Percentiles rank a stretch among this genome's conserved stretches.
phyloP scores from a whole-genome alignment of 768 basidiomycete genomes.

The Rubroboletus satanas region DNA sequence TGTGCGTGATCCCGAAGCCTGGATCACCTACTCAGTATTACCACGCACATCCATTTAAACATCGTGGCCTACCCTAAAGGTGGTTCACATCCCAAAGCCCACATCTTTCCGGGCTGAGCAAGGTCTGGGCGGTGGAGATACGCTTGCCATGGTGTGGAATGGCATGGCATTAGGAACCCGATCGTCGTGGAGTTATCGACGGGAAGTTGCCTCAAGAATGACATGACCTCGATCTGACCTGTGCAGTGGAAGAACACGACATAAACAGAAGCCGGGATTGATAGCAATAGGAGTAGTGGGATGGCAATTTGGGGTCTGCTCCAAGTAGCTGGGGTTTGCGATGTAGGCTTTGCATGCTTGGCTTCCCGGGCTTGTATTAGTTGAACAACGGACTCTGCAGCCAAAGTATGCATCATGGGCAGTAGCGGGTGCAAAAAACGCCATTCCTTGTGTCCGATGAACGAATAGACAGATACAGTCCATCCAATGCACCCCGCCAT shows the following conservation, averaged over 20 bases:
- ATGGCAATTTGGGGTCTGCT: slow-evolving; percentile 29
- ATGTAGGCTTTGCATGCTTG: not conserved
- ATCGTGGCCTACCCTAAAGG: slow-evolving; percentile 64
- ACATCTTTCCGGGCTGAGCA: slow-evolving; percentile 51
- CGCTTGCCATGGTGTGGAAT: slow-evolving; percentile 91
- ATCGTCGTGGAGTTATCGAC: slow-evolving; percentile 50
- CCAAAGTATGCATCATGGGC: slow-evolving; percentile 77
- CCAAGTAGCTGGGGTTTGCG: slow-evolving; percentile 11
- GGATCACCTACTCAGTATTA: slow-evolving; percentile 17
- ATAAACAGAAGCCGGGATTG: slow-evolving; percentile 64
- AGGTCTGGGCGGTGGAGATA: slow-evolving; percentile 75
- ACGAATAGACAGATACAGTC: slow-evolving; percentile 68
- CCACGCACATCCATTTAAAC: not conserved
- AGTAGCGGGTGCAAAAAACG: slow-evolving; percentile 91
- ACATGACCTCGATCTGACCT: slow-evolving; percentile 74
- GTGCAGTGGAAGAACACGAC: slow-evolving; percentile 71
- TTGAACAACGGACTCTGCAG: slow-evolving; percentile 65
- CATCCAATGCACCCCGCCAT: slow-evolving; percentile 54
- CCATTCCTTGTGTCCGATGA: slow-evolving; percentile 95
- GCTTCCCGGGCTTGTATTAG: slow-evolving; percentile 24
- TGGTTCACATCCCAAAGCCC: slow-evolving; percentile 92
- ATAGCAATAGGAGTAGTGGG: slow-evolving; percentile 43
- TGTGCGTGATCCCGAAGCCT: slow-evolving; percentile 43
- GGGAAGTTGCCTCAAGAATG: slow-evolving; percentile 58
- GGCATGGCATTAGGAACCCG: slow-evolving; percentile 93